Base-by-base conservation (phyloP, 495 filamentous ascomycete genomes). In the Daldinia concentrica region DNA sequence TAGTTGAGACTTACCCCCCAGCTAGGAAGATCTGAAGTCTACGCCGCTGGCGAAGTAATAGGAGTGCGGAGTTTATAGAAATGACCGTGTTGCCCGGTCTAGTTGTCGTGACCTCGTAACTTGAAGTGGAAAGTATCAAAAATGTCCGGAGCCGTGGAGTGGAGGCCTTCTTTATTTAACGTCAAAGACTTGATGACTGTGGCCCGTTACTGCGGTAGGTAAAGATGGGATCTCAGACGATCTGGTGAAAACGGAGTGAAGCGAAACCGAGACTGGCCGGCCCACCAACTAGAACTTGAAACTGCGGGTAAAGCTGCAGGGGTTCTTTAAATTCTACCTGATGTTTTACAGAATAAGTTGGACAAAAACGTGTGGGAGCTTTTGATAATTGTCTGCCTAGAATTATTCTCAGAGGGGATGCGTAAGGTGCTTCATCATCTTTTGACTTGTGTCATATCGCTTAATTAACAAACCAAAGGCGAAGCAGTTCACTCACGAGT, bases 241-340 rank as follows among this genome's bases (percentile, higher is more conserved):
- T 54, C 54, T 56, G 11, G 57, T 55, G 54, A 37, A 36, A 61
- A 54, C 27, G 37, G 55, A 56, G 45, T 63, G 60, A 54, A 59
- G 55, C 59, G 54, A 72, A 72, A 50, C 64, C 69, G 69, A 64
- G 50, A 51, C 52, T 72, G 52, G 36, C 29, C 52, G 62, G 59
- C 50, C 64, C 60, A 68, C 69, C 22, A 48, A 62, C 34, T 61
- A 56, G 64, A 55, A 54, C 60, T 60, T 68, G 69, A 68, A 51
- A 72, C 60, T 41, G 39, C 15, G 39, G 39, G 43, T 48, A 24
- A 48, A 48, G 43, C 19, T 48, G 19, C 43, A 48, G 43, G 43
- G 43, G 24, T 48, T 48, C 3, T 24, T 5, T 11, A 11, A 9
- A 24, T 48, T 48, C 22, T 9, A 48, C 17, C 14, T 12, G 17